A percentile compares a stretch with the other conserved stretches of the same genome.
Evolutionary conservation across 306 rosid genomes (phyloP).

Genomic region (Casuarina glauca): DNA sequence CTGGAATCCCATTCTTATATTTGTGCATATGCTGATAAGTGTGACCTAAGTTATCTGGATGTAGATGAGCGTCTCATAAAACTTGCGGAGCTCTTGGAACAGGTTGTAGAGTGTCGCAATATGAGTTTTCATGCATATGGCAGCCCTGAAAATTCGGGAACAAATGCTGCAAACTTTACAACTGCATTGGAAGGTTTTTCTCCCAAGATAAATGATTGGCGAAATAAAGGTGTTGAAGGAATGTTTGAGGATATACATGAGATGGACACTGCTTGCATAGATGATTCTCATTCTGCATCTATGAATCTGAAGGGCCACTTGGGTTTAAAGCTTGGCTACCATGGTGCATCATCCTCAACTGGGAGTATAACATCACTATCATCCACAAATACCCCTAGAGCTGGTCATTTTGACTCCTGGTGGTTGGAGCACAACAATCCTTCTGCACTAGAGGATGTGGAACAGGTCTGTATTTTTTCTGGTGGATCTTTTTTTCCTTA

Average conservation of each 20-base stretch:
- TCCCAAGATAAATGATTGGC: constrained; percentile 11
- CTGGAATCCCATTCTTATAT: constrained; percentile 14
- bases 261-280: constrained; percentile 13
- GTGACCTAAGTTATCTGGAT: constrained; percentile 6
- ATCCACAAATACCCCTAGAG: constrained; percentile 18
- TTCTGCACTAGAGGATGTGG: constrained; percentile 3
- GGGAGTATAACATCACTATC: constrained; percentile 13
- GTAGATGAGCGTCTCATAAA: constrained; percentile 14
- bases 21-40: constrained; percentile 14
- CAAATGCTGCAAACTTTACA: background rate
- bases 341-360: constrained; percentile 3
- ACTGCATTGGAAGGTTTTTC: background rate
- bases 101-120: constrained; percentile 5
- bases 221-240: constrained; percentile 18
- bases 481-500: background rate
- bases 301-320: constrained; percentile 8
- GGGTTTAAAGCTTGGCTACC: constrained; percentile 11
- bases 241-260: constrained; percentile 19
- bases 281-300: constrained; percentile 13
- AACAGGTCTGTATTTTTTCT: constrained; percentile 9
- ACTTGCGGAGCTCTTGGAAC: constrained; percentile 14
- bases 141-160: constrained; percentile 6
- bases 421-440: constrained; percentile 15
- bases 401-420: constrained; percentile 15
- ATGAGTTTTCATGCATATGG: constrained; percentile 7